Evolutionary conservation across 2,329 filamentous ascomycete species (phyloP), one percentile per base, ranked within the genome.

Genomic region (Gyromitra esculenta): DNA sequence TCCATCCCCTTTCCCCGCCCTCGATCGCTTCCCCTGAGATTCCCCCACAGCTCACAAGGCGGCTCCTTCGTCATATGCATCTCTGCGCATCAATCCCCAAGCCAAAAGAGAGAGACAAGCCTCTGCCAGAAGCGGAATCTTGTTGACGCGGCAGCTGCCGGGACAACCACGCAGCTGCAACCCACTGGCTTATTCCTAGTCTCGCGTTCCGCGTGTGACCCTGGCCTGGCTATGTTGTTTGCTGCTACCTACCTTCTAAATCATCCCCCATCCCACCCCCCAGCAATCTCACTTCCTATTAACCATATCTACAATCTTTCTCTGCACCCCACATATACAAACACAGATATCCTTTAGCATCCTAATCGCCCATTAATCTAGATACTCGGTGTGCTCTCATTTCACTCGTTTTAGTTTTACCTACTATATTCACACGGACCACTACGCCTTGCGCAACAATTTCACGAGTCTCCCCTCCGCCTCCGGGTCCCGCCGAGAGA

Each of bases 171-270:
- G 57, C 66, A 70, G 48, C 72, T 48, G 72, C 65, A 43, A 50
- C 39, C 25, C 64, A 70, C 72, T 75, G 72, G 72, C 39, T 60
- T 52, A 73, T 73, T 67, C 54, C 62, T 60, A n/a, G 50, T 66
- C 60, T 39, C 45, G 56, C 37, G 71, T 59, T 65, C 64, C 68
- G 57, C 68, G 57, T 71, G 68, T 56, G 59, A 45, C 68, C 72
- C 50, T 69, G 71, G 52, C 56, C 45, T 74, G 64, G 64, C 72
- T 31, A 68, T 74, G 72, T 74, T 75, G 65, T 75, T 75, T 75
- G 71, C 72, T 70, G 50, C 25, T 63, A 45, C 71, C 25, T 63
- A 45, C 71, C 71, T 70, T 70, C 72, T 41, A 63, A 69, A 69
- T 52, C 71, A 66, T 54, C 35, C 45, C 39, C 25, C 25, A 37